These are phyloP conservation scores for Sarocladium brachiariae DNA, from an alignment of 2,329 filamentous ascomycete species.

Conservation along the genomic window DNA sequence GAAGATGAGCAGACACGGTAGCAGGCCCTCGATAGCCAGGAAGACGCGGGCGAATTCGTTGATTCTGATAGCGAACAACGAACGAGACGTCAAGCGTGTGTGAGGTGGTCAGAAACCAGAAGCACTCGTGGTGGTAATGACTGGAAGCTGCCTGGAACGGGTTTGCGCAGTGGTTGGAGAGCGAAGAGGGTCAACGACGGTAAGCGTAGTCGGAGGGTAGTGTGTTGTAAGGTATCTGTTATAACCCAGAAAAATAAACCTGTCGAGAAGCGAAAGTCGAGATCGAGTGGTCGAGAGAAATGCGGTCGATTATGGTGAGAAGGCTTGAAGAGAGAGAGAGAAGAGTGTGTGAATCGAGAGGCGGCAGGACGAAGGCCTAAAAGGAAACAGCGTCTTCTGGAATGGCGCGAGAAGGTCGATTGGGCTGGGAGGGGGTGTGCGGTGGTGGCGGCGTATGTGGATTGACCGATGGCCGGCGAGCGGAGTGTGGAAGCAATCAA, in stretches of 20 bases:
- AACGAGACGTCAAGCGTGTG: no score
- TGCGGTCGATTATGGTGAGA: background rate
- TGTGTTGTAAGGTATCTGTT: background rate
- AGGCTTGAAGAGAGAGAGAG: background rate
- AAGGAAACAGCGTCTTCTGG: constrained; percentile 9
- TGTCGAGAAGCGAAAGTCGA: background rate
- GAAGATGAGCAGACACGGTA: background rate
- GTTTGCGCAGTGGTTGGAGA: no score
- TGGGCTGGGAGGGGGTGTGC: constrained; percentile 6
- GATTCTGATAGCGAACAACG: no score
- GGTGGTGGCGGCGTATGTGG: constrained; percentile 6
- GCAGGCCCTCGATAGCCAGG: no score
- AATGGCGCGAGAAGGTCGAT: constrained; percentile 9
- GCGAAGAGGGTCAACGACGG: no score
- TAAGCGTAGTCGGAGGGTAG: background rate
- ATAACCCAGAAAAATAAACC: background rate
- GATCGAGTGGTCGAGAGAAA: background rate
- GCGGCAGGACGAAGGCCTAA: constrained; percentile 6
- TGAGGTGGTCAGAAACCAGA: no score
- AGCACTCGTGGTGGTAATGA: no score
- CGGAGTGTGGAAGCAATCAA: background rate
- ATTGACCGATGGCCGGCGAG: background rate
- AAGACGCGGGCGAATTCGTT: no score
- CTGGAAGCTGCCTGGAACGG: no score
- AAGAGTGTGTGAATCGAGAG: background rate